Evolutionary conservation across 331 rosid genomes (phyloP).

Genomic region (Rhamnella rubrinervis): DNA sequence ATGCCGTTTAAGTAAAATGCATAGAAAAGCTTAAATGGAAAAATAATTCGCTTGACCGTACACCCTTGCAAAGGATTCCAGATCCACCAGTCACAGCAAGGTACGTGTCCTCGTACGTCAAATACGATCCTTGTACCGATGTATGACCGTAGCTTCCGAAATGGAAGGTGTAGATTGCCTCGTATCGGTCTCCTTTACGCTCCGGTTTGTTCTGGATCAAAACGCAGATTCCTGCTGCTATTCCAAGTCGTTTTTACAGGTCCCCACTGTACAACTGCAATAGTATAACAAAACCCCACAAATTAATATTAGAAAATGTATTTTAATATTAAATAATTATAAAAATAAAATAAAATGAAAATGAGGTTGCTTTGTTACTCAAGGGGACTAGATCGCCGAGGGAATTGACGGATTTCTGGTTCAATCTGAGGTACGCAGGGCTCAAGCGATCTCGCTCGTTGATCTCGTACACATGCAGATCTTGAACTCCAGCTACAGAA

Average conservation of each 20-base stretch:
- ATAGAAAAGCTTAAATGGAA: conserved; percentile 77
- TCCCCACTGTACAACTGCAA: conserved; percentile 67
- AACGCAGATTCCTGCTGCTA: conserved; percentile 72
- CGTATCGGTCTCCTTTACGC: conserved; percentile 69
- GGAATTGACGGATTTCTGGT: conserved; percentile 67
- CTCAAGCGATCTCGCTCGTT: conserved; percentile 82
- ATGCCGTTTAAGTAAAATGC: conserved; percentile 71
- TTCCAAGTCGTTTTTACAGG: conserved; percentile 67
- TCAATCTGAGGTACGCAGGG: conserved; percentile 74
- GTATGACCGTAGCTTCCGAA: conserved; percentile 76
- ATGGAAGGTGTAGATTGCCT: conserved; percentile 69
- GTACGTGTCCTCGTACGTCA: conserved; percentile 71
- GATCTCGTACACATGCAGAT: conserved; percentile 69
- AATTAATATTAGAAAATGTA: too few relatives aligned
- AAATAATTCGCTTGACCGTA: conserved; percentile 67
- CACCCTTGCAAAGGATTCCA: conserved; percentile 67
- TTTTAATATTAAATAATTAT: not conserved
- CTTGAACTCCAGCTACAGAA: conserved; percentile 62
- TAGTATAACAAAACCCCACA: not conserved
- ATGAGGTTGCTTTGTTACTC: conserved; percentile 59
- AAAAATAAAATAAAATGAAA: not conserved
- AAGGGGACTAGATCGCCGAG: conserved; percentile 86
- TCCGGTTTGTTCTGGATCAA: conserved; percentile 69
- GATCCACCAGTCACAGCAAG: conserved; percentile 85
- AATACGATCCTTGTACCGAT: conserved; percentile 67